A percentile compares a stretch with the other conserved stretches of the same genome.
These are phyloP conservation scores for Russula sp. DNA, from an alignment of 768 basidiomycete genomes.

Conservation along the genomic window DNA sequence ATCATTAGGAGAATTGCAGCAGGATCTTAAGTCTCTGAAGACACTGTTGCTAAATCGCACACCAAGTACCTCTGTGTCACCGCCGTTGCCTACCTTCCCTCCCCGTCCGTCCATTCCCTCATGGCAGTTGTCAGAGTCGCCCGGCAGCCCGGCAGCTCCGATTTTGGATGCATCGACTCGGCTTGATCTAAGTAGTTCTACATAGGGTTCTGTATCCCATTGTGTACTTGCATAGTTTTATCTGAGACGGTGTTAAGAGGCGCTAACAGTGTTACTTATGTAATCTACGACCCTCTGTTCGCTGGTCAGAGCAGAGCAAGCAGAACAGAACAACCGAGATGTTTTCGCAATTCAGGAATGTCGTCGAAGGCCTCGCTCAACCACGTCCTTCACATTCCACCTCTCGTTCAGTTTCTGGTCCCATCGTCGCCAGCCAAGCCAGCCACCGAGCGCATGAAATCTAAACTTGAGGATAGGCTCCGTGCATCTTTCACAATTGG, in stretches of 20 bases:
- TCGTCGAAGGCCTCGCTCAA: conserved; percentile 66
- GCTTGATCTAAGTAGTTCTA: conserved; percentile 7
- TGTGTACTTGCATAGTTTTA: not conserved
- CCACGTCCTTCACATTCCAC: conserved; percentile 42
- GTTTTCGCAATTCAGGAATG: conserved; percentile 73
- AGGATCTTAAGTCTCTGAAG: conserved; percentile 93
- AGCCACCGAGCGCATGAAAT: conserved; percentile 42
- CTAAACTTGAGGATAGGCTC: conserved; percentile 74
- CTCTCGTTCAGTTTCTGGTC: conserved; percentile 20
- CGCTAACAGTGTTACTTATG: not conserved
- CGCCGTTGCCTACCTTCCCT: conserved; percentile 49
- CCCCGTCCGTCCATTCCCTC: conserved; percentile 78
- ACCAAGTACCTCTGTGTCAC: conserved; percentile 47
- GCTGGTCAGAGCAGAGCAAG: not conserved
- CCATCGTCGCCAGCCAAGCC: conserved; percentile 33
- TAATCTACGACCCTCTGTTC: not conserved
- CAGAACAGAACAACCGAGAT: conserved; percentile 40
- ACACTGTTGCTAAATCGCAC: conserved; percentile 78
- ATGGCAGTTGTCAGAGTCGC: conserved; percentile 73
- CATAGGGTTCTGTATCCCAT: not conserved
- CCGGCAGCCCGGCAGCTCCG: conserved; percentile 14
- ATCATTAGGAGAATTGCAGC: conserved; percentile 82
- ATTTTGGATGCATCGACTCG: conserved; percentile 26
- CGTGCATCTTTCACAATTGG: conserved; percentile 60
- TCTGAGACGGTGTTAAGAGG: too few species aligned